phyloP scores from a whole-genome alignment of 805 yeast species.

The Priceomyces haplophilus region DNA sequence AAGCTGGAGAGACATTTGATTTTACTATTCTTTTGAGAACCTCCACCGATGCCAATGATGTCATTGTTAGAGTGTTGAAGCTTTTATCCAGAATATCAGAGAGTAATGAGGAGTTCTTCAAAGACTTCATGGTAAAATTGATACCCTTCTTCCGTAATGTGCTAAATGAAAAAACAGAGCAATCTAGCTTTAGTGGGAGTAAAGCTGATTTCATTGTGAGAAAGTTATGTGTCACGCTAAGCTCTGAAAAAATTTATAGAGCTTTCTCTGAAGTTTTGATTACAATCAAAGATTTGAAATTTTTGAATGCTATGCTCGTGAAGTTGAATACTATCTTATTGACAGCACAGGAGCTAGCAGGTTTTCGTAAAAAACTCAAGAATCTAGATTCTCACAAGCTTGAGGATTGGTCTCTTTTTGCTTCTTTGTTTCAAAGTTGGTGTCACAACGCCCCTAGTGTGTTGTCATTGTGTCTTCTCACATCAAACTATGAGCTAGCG shows the following conservation, averaged over 20 bases:
- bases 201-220: slow-evolving; percentile 73
- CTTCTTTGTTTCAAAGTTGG: slow-evolving; percentile 84
- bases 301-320: slow-evolving; percentile 78
- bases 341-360: slow-evolving; percentile 76
- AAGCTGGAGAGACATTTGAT: slow-evolving; percentile 37
- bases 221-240: slow-evolving; percentile 75
- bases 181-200: slow-evolving; percentile 27
- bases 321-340: slow-evolving; percentile 81
- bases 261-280: slow-evolving; percentile 75
- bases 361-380: slow-evolving; percentile 64
- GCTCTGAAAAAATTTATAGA: slow-evolving; percentile 79
- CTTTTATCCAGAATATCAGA: slow-evolving; percentile 73
- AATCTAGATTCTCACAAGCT: slow-evolving; percentile 48
- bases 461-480: slow-evolving; percentile 75
- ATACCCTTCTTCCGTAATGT: slow-evolving; percentile 69
- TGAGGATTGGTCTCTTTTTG: slow-evolving; percentile 68
- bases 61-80: slow-evolving; percentile 69
- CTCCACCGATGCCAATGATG: slow-evolving; percentile 63
- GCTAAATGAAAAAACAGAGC: slow-evolving; percentile 11
- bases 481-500: slow-evolving; percentile 86
- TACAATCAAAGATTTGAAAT: slow-evolving; percentile 50
- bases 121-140: slow-evolving; percentile 69
- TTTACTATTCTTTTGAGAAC: slow-evolving; percentile 77
- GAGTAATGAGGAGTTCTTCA: slow-evolving; percentile 72
- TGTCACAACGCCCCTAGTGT: slow-evolving; percentile 88